Conservation (phyloP, 129 eudicot species). For the Erigeron canadensis region DNA sequence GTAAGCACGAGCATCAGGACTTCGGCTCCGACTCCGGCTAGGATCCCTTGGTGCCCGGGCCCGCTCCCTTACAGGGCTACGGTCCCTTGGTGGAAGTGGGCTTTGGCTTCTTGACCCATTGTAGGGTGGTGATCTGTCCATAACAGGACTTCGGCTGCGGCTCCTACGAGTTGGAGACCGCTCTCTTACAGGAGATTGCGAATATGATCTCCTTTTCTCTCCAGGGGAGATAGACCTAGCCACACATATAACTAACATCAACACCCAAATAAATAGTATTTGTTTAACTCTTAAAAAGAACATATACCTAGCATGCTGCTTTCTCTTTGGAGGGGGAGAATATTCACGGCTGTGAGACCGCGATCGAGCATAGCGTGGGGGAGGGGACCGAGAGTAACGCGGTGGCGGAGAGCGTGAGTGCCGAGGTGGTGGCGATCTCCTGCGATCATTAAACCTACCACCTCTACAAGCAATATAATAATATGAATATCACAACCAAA, state of each 20-base stretch:
- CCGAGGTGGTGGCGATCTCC: slow-evolving; percentile 70
- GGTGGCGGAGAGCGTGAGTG: slow-evolving; percentile 61
- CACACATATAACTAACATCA: not conserved
- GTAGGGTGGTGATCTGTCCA: slow-evolving; percentile 11
- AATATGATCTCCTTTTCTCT: slow-evolving; percentile 12
- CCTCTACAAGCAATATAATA: slow-evolving; percentile 35
- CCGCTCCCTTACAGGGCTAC: slow-evolving; percentile 14
- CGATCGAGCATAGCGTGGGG: slow-evolving; percentile 65
- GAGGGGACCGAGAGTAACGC: slow-evolving; percentile 68
- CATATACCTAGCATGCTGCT: slow-evolving; percentile 64
- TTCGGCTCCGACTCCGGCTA: not conserved
- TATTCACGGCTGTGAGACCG: slow-evolving; percentile 77
- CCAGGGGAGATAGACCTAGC: slow-evolving; percentile 13
- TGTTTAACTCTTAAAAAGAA: not conserved
- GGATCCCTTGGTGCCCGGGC: slow-evolving; percentile 14
- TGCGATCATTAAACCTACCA: slow-evolving; percentile 52
- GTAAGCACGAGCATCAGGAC: slow-evolving; percentile 1
- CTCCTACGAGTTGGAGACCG: slow-evolving; percentile 13
- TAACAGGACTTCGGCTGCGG: slow-evolving; percentile 5
- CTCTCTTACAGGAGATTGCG: slow-evolving; percentile 9
- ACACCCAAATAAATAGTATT: not conserved
- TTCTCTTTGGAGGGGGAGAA: slow-evolving; percentile 85
- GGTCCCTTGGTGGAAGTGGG: slow-evolving; percentile 13
- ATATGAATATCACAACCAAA: not conserved
- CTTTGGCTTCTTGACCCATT: slow-evolving; percentile 13